Percentiles rank a stretch among this genome's conserved stretches.
Evolutionary conservation across 805 yeast genomes (phyloP).

Genomic region (Middelhovenomyces tepae): DNA sequence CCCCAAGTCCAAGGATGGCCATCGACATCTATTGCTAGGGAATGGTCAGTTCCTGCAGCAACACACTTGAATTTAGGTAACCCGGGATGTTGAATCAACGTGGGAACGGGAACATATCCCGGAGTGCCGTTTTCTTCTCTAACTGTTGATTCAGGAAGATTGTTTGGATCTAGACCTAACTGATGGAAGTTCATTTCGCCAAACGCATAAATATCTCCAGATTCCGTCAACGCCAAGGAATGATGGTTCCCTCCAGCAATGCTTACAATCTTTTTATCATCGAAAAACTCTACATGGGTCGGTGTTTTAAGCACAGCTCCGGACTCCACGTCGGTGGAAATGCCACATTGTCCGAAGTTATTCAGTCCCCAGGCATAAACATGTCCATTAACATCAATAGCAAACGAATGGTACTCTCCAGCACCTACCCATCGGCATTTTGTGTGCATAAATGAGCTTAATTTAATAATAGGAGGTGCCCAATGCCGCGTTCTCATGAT

Average conservation of each 20-base stretch:
- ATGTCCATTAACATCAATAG: conserved; percentile 61
- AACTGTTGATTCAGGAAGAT: conserved; percentile 65
- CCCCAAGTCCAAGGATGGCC: conserved; percentile 96
- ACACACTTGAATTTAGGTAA: conserved; percentile 48
- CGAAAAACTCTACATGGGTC: conserved; percentile 57
- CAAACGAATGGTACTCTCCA: conserved; percentile 96
- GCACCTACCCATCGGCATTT: conserved; percentile 76
- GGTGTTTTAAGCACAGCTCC: conserved; percentile 78
- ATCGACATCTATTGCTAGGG: conserved; percentile 69
- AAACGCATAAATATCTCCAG: conserved; percentile 72
- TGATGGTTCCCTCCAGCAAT: conserved; percentile 96
- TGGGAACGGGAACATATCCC: conserved; percentile 73
- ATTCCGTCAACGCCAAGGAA: conserved; percentile 60
- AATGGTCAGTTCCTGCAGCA: conserved; percentile 88
- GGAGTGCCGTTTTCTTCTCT: conserved; percentile 77
- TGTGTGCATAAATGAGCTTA: no score
- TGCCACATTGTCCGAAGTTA: conserved; percentile 95
- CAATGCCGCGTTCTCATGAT: conserved; percentile 23
- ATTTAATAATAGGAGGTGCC: conserved; percentile 61
- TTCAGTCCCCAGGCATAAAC: conserved; percentile 92
- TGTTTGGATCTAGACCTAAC: conserved; percentile 62
- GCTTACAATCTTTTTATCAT: conserved; percentile 41
- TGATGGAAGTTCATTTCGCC: conserved; percentile 95
- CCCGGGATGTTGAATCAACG: conserved; percentile 38
- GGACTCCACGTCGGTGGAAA: conserved; percentile 49